Percentiles rank a stretch among this genome's conserved stretches.
Conservation (phyloP, 768 basidiomycete species). For the Sporobolomyces phaffii region DNA sequence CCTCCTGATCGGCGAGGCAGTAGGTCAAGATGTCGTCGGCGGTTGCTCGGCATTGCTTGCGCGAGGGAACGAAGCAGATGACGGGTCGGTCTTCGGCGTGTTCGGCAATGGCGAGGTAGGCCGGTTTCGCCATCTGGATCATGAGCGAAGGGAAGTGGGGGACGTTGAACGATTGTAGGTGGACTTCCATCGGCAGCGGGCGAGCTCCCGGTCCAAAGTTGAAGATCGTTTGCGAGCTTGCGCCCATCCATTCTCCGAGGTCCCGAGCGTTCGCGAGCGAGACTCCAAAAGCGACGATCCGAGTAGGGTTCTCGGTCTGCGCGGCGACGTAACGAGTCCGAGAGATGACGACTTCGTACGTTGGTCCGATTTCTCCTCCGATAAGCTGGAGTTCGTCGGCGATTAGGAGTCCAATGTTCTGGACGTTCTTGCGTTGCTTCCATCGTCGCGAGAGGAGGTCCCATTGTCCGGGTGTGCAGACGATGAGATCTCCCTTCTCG, state of each 20-base stretch:
- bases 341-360: slow-evolving; percentile 92
- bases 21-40: slow-evolving; percentile 86
- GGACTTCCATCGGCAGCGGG: slow-evolving; percentile 95
- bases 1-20: slow-evolving; percentile 76
- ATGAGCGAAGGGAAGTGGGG: slow-evolving; percentile 98
- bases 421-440: slow-evolving; percentile 95
- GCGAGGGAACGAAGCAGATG: slow-evolving; percentile 84
- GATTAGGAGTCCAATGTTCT: slow-evolving; percentile 83
- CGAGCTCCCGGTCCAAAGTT: slow-evolving; percentile 96
- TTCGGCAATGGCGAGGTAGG: slow-evolving; percentile 85
- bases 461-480: slow-evolving; percentile 96
- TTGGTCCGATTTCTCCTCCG: slow-evolving; percentile 89
- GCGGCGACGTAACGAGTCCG: slow-evolving; percentile 93
- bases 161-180: slow-evolving; percentile 87
- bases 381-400: slow-evolving; percentile 93
- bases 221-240: slow-evolving; percentile 87
- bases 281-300: slow-evolving; percentile 89
- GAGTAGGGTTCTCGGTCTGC: slow-evolving; percentile 84
- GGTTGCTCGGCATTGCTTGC: slow-evolving; percentile 87
- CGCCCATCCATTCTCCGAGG: slow-evolving; percentile 96
- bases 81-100: slow-evolving; percentile 78
- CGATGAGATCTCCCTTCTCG: slow-evolving; percentile 84
- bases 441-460: slow-evolving; percentile 88
- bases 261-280: slow-evolving; percentile 93
- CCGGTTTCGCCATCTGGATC: slow-evolving; percentile 98